These are phyloP conservation scores for Picochlorum costavermella DNA, from an alignment of 139 green algal genomes.

Conservation along the genomic window DNA sequence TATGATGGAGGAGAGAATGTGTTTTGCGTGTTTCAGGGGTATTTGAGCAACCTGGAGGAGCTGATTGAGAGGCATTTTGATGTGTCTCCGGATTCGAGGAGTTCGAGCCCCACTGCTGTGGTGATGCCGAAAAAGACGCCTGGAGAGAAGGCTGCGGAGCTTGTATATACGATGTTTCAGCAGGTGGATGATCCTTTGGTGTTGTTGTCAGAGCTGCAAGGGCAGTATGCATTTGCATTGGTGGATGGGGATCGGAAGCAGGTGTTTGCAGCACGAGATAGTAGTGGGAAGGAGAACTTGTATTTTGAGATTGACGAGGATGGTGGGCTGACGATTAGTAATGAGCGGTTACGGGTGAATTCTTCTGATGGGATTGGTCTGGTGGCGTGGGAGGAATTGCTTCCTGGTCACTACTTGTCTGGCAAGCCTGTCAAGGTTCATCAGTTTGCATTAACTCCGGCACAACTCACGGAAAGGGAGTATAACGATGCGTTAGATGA, in stretches of 20 bases:
- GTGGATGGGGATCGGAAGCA: constrained; percentile 46
- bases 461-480: constrained; percentile 37
- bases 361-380: constrained; percentile 4
- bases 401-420: constrained; percentile 52
- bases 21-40: constrained; percentile 27
- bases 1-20: constrained; percentile 20
- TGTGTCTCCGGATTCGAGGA: neutral
- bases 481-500: constrained; percentile 19
- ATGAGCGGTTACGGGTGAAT: constrained; percentile 19
- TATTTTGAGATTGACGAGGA: constrained; percentile 45
- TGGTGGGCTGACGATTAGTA: constrained; percentile 37
- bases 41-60: constrained; percentile 49
- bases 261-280: constrained; percentile 50
- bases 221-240: constrained; percentile 62
- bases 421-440: constrained; percentile 30
- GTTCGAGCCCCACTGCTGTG: constrained; percentile 14
- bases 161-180: constrained; percentile 31
- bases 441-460: constrained; percentile 66
- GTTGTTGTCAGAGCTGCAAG: constrained; percentile 68
- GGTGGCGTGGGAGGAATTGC: constrained; percentile 48
- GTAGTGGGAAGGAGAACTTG: constrained; percentile 29
- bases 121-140: constrained; percentile 21
- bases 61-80: constrained; percentile 27
- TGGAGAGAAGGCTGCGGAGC: constrained; percentile 30
- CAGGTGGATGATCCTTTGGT: constrained; percentile 41